phyloP scores from a whole-genome alignment of 1,139 yeast genomes.

The Scheffersomyces quercinus region DNA sequence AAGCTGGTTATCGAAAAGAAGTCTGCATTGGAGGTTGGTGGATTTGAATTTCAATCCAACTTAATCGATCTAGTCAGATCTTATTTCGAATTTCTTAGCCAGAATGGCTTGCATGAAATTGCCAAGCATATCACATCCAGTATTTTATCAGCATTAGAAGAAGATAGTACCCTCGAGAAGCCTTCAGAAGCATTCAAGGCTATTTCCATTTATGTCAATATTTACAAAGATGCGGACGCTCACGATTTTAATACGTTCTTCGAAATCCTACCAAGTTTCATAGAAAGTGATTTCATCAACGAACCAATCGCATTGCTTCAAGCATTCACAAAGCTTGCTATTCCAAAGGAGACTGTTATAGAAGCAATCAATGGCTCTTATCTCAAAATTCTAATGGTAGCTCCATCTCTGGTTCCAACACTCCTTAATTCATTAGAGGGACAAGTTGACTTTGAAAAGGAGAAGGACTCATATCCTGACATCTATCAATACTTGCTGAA shows the following conservation, averaged over 20 bases:
- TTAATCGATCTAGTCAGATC: conserved; percentile 5
- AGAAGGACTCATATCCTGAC: conserved; percentile 8
- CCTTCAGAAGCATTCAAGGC: conserved; percentile 15
- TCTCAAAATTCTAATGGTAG: conserved; percentile 21
- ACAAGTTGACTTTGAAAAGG: conserved; percentile 2
- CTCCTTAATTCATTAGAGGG: conserved; percentile 6
- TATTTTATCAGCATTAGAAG: conserved; percentile 22
- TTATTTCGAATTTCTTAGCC: conserved; percentile 8
- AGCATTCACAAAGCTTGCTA: conserved; percentile 11
- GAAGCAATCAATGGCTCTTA: conserved; percentile 34
- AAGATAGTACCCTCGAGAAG: conserved; percentile 12
- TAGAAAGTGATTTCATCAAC: conserved; percentile 28
- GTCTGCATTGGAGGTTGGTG: conserved; percentile 4
- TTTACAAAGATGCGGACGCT: conserved; percentile 1
- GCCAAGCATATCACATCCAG: conserved; percentile 21
- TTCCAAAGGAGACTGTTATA: conserved; percentile 6
- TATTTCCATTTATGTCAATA: conserved; percentile 8
- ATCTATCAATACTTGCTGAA: conserved; percentile 9
- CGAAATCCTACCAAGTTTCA: conserved; percentile 25
- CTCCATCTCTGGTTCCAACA: conserved; percentile 4
- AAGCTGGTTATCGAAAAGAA: conserved; percentile 3
- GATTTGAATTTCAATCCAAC: conserved; percentile 9
- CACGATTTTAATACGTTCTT: conserved; percentile 11
- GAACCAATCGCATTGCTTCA: conserved; percentile 25
- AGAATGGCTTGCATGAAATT: conserved; percentile 11